phyloP scores from a whole-genome alignment of 352 stramenopile species.

The Phytophthora pluvialis region DNA sequence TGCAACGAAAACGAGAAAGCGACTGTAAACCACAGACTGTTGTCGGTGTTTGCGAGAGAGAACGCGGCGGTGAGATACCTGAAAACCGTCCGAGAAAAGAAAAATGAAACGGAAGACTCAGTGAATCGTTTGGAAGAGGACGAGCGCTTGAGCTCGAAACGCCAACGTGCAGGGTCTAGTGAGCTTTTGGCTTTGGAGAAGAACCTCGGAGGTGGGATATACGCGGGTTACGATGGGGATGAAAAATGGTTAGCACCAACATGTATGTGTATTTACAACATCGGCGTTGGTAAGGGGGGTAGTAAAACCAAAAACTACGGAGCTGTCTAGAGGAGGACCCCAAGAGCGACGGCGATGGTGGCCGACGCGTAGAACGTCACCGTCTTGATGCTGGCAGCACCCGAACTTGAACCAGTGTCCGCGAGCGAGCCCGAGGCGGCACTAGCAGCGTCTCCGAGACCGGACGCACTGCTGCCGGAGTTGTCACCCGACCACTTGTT shows the following conservation, averaged over 20 bases:
- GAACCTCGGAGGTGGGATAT: no score
- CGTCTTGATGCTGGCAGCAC: conserved; percentile 5
- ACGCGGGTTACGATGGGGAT: conserved; percentile 1
- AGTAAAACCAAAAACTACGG: not conserved
- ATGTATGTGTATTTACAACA: conserved; percentile 26
- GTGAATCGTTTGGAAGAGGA: no score
- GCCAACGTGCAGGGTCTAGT: not conserved
- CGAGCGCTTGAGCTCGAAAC: not conserved
- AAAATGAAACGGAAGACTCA: not conserved
- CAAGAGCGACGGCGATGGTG: conserved; percentile 16
- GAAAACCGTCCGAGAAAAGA: conserved; percentile 9
- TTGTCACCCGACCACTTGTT: conserved; percentile 2
- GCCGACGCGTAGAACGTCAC: conserved; percentile 26
- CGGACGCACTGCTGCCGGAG: conserved; percentile 15
- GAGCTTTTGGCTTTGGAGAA: no score
- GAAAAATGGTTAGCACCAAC: conserved; percentile 1
- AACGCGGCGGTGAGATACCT: not conserved
- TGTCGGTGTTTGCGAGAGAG: no score
- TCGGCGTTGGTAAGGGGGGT: not conserved
- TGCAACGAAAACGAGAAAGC: conserved; percentile 14
- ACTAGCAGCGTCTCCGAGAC: conserved; percentile 4
- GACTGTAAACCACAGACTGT: not conserved
- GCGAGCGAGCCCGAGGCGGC: not conserved
- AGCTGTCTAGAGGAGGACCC: conserved; percentile 28
- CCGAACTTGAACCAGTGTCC: conserved; percentile 26